phyloP scores from a whole-genome alignment of 2,329 filamentous ascomycete species.

The Ceratocystis eucalypticola region DNA sequence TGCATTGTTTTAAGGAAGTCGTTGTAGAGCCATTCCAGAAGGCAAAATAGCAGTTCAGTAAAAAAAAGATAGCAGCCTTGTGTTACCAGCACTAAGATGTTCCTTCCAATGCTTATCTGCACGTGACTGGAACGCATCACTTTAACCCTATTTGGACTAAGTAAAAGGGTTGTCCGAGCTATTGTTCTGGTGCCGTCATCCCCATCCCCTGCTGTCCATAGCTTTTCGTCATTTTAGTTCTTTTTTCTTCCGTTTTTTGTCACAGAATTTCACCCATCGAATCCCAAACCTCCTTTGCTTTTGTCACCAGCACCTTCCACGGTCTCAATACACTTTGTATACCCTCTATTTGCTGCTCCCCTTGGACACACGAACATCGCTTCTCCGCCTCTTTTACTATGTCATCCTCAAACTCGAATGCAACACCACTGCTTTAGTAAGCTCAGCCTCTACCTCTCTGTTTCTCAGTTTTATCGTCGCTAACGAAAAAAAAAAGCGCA shows the following conservation, averaged over 20 bases:
- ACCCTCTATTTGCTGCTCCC: neutral
- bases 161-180: neutral
- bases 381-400: slow-evolving; percentile 29
- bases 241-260: neutral
- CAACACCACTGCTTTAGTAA: slow-evolving; percentile 60
- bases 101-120: slow-evolving; percentile 32
- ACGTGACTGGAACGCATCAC: neutral
- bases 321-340: neutral
- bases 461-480: neutral
- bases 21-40: neutral
- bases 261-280: slow-evolving; percentile 24
- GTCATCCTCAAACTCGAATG: slow-evolving; percentile 52
- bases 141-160: neutral
- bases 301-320: neutral
- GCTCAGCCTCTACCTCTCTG: slow-evolving; percentile 23
- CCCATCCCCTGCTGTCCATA: neutral
- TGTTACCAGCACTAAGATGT: neutral
- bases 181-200: slow-evolving; percentile 5
- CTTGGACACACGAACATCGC: neutral
- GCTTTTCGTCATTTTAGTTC: neutral
- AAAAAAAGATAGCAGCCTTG: slow-evolving; percentile 8
- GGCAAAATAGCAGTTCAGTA: neutral
- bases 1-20: neutral
- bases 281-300: neutral
- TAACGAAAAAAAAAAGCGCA: slow-evolving; percentile 40